Conservation (phyloP, 805 yeast genomes). For the Yamadazyma philogaea region DNA sequence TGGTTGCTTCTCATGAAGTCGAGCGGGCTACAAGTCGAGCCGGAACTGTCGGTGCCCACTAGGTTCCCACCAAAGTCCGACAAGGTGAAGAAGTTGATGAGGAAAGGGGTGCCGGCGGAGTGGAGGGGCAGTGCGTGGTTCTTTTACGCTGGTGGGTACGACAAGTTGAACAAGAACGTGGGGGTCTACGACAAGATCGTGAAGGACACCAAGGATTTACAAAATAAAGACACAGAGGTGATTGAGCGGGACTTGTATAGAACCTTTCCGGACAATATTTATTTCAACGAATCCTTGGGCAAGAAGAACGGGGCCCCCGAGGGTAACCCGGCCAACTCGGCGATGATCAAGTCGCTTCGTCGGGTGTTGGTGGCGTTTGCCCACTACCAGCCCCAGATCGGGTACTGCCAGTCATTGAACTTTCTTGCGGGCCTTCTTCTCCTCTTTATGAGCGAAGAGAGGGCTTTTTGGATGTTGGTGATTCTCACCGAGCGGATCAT, state of each 20-base stretch:
- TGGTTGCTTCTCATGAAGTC: constrained; percentile 70
- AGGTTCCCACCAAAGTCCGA: constrained; percentile 78
- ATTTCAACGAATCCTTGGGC: constrained; percentile 51
- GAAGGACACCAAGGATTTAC: constrained; percentile 48
- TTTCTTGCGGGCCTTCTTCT: constrained; percentile 85
- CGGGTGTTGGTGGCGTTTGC: constrained; percentile 84
- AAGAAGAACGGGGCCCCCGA: background rate
- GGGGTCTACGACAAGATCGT: constrained; percentile 76
- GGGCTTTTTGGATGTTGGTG: constrained; percentile 93
- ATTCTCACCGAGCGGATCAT: constrained; percentile 80
- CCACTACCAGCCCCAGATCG: constrained; percentile 80
- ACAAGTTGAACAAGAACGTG: constrained; percentile 59
- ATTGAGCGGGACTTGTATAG: constrained; percentile 92
- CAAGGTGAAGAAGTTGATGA: constrained; percentile 72
- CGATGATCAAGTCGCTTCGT: constrained; percentile 67
- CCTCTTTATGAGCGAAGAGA: constrained; percentile 84
- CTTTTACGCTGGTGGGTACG: constrained; percentile 84
- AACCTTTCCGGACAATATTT: constrained; percentile 90
- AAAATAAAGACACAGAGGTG: constrained; percentile 81
- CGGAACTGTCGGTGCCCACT: constrained; percentile 37
- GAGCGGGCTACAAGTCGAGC: constrained; percentile 57
- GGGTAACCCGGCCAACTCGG: constrained; percentile 46
- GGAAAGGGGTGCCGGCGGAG: constrained; percentile 94
- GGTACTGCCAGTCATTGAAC: constrained; percentile 94
- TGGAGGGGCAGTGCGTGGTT: constrained; percentile 99